phyloP scores from a whole-genome alignment of 2,329 filamentous ascomycete species.

The Xylaria sp. region DNA sequence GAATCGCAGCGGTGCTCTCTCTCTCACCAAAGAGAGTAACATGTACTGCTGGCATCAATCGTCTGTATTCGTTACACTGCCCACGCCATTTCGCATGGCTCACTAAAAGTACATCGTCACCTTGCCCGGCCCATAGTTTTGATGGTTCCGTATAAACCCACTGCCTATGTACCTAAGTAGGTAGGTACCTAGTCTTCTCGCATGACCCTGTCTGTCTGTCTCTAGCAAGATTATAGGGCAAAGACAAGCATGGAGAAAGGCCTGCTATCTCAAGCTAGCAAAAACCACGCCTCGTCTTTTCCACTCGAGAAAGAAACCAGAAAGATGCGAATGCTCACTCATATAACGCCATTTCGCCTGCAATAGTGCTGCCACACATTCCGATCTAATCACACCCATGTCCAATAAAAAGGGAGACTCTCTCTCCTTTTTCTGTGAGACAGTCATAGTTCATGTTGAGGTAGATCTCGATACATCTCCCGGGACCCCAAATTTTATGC shows the following conservation, averaged over 20 bases:
- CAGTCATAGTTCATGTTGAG: not conserved
- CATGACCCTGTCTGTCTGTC: not conserved
- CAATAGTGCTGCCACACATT: not conserved
- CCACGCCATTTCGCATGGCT: not conserved
- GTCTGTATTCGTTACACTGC: conserved; percentile 1
- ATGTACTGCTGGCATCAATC: not conserved
- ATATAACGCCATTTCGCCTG: not conserved
- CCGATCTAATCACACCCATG: conserved; percentile 15
- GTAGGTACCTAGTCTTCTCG: not conserved
- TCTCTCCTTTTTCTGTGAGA: not conserved
- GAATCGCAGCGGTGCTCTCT: no score
- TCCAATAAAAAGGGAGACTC: not conserved
- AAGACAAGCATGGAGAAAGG: not conserved
- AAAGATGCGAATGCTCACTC: not conserved
- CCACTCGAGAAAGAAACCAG: not conserved
- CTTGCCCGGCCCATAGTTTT: not conserved
- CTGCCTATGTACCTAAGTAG: no score
- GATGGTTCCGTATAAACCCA: not conserved
- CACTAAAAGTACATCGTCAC: not conserved
- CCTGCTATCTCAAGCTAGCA: conserved; percentile 2
- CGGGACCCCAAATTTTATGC: not conserved
- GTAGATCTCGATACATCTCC: not conserved
- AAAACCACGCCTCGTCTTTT: not conserved
- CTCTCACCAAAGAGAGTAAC: not conserved
- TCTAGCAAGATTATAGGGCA: conserved; percentile 16